phyloP scores from a whole-genome alignment of 2,329 filamentous ascomycete genomes.

The Microsporum ferrugineum region DNA sequence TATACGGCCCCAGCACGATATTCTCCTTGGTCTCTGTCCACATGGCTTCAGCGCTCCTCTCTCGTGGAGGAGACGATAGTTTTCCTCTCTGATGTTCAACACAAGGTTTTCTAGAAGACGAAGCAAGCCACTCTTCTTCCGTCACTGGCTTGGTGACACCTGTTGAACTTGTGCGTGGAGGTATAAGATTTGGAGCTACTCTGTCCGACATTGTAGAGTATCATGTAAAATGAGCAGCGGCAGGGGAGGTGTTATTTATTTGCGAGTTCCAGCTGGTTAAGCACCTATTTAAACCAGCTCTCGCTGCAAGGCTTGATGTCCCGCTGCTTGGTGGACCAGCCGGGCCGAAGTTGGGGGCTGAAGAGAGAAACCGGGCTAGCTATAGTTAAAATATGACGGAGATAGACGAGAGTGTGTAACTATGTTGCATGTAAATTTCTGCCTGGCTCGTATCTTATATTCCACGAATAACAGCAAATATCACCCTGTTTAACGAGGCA shows the following conservation, averaged over 20 bases:
- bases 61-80: not conserved
- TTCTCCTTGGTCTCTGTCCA: constrained; percentile 68
- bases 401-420: not conserved
- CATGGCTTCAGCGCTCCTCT: not conserved
- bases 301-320: not conserved
- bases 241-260: not conserved
- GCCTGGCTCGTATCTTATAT: too few species aligned
- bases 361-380: not conserved
- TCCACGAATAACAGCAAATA: not conserved
- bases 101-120: constrained; percentile 23
- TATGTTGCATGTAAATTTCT: not conserved
- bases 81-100: constrained; percentile 4
- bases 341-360: not conserved
- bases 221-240: not conserved
- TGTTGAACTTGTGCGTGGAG: constrained; percentile 60
- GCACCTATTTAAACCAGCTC: not conserved
- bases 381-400: not conserved
- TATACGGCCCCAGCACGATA: constrained; percentile 64
- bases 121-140: constrained; percentile 51
- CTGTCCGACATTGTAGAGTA: not conserved
- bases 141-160: constrained; percentile 43
- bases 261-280: not conserved
- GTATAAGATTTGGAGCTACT: constrained; percentile 49
- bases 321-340: not conserved
- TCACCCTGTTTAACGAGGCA: too few species aligned